Base-by-base conservation (phyloP, 1,284 basidiomycete species). In the Coniferiporia weirii region DNA sequence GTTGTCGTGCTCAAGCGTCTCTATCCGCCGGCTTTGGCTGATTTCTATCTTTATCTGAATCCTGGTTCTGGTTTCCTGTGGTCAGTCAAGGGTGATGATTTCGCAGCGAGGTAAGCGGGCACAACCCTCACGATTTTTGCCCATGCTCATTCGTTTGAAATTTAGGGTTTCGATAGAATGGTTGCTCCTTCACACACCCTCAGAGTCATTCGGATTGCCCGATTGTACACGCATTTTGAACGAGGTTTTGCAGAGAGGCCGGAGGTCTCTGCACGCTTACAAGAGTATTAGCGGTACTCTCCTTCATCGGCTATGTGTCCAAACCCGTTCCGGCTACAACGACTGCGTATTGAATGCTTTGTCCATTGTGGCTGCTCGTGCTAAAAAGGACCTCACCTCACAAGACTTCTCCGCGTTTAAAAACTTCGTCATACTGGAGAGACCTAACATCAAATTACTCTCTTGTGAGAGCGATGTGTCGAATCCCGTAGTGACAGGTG, bases 41-140 rank as follows among this genome's bases (percentile, higher is more conserved):
- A 74, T 52, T 60, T 88, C 3, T 63, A 75, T 36, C 71, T 77
- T 56, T 68, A 73, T 62, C 54, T 84, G 12, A 67, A 76, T 65
- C 79, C 82, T 4, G 64, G 67, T n/a, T 63, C 72, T 40, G 69
- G 66, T 13, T 66, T 73, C 1, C 58, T 85, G 7, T 83, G 79
- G 79, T 66, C 71, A 13, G 32, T 27, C 9, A 5, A 47, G 12
- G 40, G 52, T 22, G 59, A 49, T 4, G 47, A 54, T 15, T n/a
- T 54, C n/a, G 15, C 44, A 12, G 19, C 35, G 17, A 48, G 54
- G 60, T 61, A 53, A 36, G 50, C 13, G n/a, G 34, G 3, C 52
- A n/a, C 20, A 8, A 50, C n/a, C 19, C 27, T 27, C 17, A 22
- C 5, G n/a, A 12, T 13, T 15, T 52, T 45, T 62, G 4, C 32